Conservation (phyloP, 169 alveolate genomes). For the Plasmodium fragile region DNA sequence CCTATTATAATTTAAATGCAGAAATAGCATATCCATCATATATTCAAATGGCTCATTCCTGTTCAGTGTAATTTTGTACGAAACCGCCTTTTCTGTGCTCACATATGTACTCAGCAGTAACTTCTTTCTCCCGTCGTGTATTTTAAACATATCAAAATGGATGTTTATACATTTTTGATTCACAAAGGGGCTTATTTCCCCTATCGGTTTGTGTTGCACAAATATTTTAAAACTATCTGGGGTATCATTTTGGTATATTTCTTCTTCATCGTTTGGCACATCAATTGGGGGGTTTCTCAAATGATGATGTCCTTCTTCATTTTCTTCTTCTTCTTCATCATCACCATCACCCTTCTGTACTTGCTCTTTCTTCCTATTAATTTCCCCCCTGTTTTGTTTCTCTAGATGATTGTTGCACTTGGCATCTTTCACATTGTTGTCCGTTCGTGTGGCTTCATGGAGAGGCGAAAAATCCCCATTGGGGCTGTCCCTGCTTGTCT, state of each 20-base stretch:
- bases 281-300: neutral
- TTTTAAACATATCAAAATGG: slow-evolving; percentile 45
- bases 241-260: slow-evolving; percentile 13
- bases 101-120: slow-evolving; percentile 52
- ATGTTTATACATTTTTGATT: slow-evolving; percentile 35
- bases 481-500: neutral
- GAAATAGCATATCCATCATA: slow-evolving; percentile 58
- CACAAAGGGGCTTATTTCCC: slow-evolving; percentile 46
- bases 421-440: neutral
- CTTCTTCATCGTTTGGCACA: slow-evolving; percentile 27
- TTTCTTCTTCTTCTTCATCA: neutral
- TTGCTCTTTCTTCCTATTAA: neutral
- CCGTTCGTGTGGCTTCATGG: neutral
- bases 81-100: neutral
- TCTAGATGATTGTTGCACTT: slow-evolving; percentile 5
- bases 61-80: slow-evolving; percentile 55
- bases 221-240: slow-evolving; percentile 35
- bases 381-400: neutral
- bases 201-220: slow-evolving; percentile 54
- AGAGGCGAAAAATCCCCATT: neutral
- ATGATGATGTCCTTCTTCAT: neutral
- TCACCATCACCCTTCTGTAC: neutral
- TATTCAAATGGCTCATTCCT: slow-evolving; percentile 48
- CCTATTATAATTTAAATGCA: slow-evolving; percentile 69
- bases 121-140: slow-evolving; percentile 37